Base-by-base conservation (phyloP, 331 rosid species). In the Pyrus hybrid region DNA sequence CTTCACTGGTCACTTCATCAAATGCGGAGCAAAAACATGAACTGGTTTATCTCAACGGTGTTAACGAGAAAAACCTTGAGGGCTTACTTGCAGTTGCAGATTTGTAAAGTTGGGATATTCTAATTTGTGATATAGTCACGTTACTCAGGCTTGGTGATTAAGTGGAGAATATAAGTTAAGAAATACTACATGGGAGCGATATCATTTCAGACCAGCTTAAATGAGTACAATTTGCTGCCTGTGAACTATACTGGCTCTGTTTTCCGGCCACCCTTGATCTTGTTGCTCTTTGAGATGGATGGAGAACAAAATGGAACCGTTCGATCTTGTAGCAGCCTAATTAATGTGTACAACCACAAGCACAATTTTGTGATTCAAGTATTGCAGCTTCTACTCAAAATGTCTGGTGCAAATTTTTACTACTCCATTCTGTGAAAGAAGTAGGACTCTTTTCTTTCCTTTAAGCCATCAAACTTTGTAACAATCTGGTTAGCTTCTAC, bases 41-140 rank as follows among this genome's bases (percentile, higher is more conserved):
- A 22, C 73, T 67, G 79, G n/a, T 33, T 12, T 37, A 28, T 60
- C 66, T 79, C 3, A 81, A 13, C 6, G 75, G 73, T 70, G 73
- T 79, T 22, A 53, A 68, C 33, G 63, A 63, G 75, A 74, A 72
- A 75, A 80, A 70, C 33, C 56, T 70, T 11, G 68, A 67, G 71
- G 79, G 56, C 49, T 58, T 75, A 29, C 80, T 71, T 58, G 49
- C 67, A 51, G 72, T 68, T 73, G 83, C 83, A 73, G 76, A 83
- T 63, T 82, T 68, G 76, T 70, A 67, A 74, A 77, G 41, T 75
- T 67, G 67, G 77, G 79, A 64, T 30, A 67, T 12, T 28, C 56
- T 65, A 28, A n/a, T 78, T 71, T 70, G 74, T 74, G 74, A 58
- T 77, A 51, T 43, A 63, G 69, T 82, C 45, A 41, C 45, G 45